Percentiles rank a stretch among this genome's conserved stretches.
These are phyloP conservation scores for Cystofilobasidium bisporidii DNA, from an alignment of 768 basidiomycete genomes.

Conservation along the genomic window DNA sequence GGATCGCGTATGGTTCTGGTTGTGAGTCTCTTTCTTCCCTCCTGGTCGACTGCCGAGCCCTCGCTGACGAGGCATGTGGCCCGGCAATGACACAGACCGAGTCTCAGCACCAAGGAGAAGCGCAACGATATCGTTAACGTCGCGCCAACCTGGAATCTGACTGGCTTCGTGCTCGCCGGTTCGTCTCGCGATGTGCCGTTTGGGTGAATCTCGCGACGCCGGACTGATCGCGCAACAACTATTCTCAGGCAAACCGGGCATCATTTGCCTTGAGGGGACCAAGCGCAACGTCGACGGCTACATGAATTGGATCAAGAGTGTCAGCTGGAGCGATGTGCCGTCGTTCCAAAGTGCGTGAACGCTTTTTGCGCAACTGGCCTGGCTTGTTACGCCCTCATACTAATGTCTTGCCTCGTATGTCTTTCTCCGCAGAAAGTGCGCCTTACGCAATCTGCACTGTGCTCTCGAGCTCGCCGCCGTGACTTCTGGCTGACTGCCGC, in stretches of 20 bases:
- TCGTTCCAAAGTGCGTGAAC: conserved; percentile 37
- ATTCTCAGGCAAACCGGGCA: conserved; percentile 41
- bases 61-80: too few relatives aligned
- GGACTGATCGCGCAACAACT: not conserved
- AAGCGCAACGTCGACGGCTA: conserved; percentile 35
- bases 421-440: not conserved
- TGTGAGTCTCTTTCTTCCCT: conserved; percentile 24
- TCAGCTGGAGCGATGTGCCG: conserved; percentile 43
- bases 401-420: too few relatives aligned
- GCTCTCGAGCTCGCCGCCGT: too few relatives aligned
- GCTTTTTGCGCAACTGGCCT: too few relatives aligned
- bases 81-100: conserved; percentile 33
- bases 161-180: conserved; percentile 42
- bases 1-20: conserved; percentile 42
- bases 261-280: conserved; percentile 42
- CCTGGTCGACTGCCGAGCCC: not conserved
- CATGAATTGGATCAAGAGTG: conserved; percentile 41
- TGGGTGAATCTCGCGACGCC: not conserved
- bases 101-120: conserved; percentile 39
- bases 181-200: not conserved
- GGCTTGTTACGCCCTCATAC: too few relatives aligned
- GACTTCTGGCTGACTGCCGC: too few relatives aligned
- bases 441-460: too few relatives aligned
- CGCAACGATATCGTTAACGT: conserved; percentile 40
- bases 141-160: conserved; percentile 37